phyloP scores from a whole-genome alignment of 2,329 filamentous ascomycete genomes.

The Colletotrichum tropicicola region DNA sequence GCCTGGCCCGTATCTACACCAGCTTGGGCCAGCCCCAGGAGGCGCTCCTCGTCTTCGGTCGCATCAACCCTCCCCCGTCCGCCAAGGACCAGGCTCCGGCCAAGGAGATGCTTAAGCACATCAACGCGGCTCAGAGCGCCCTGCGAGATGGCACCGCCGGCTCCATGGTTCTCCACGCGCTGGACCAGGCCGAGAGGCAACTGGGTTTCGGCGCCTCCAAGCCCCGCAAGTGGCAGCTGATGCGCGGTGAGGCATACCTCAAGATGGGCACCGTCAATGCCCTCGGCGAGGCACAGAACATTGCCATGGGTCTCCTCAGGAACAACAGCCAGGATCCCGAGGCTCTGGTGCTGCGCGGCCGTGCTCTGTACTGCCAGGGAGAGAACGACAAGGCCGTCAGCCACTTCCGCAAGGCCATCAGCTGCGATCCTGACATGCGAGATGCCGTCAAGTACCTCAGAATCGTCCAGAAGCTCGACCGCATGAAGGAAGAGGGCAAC shows the following conservation, averaged over 20 bases:
- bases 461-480: conserved; percentile 89
- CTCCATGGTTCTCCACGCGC: conserved; percentile 90
- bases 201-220: conserved; percentile 79
- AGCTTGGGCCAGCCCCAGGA: conserved; percentile 87
- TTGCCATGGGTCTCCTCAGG: conserved; percentile 87
- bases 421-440: conserved; percentile 90
- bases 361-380: conserved; percentile 88
- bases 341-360: conserved; percentile 87
- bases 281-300: conserved; percentile 89
- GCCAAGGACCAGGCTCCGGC: conserved; percentile 88
- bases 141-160: conserved; percentile 79
- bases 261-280: conserved; percentile 93
- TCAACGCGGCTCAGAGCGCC: conserved; percentile 81
- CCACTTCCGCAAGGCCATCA: conserved; percentile 89
- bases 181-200: conserved; percentile 88
- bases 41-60: conserved; percentile 82
- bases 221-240: conserved; percentile 92
- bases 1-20: conserved; percentile 90
- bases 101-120: conserved; percentile 83
- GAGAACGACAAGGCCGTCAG: conserved; percentile 96
- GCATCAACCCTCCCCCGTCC: conserved; percentile 82
- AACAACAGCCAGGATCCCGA: conserved; percentile 93
- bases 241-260: conserved; percentile 90
- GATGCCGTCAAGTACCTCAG: conserved; percentile 89
- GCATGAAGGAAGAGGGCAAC: conserved; percentile 95